A percentile compares a stretch with the other conserved stretches of the same genome.
phyloP scores from a whole-genome alignment of 2,329 filamentous ascomycete genomes.

The Cordyceps sp. region DNA sequence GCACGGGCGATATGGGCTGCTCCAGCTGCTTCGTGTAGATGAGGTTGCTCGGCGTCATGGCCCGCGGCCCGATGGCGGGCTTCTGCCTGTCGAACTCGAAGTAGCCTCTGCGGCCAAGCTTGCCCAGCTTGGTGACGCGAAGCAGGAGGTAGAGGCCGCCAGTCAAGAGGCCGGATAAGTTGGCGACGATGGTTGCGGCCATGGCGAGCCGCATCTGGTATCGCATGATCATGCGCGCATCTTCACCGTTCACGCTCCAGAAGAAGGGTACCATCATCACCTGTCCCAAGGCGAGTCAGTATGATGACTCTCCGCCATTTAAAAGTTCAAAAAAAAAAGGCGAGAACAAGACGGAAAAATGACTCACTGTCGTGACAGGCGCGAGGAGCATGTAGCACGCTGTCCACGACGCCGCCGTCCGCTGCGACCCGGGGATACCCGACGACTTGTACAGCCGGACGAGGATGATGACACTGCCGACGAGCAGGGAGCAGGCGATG shows the following conservation, averaged over 20 bases:
- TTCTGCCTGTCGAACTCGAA: slow-evolving; percentile 28
- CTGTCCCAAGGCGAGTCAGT: slow-evolving; percentile 22
- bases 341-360: too few species aligned
- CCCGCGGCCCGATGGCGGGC: slow-evolving; percentile 2
- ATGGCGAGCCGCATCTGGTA: slow-evolving; percentile 31
- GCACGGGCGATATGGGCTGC: slow-evolving; percentile 5
- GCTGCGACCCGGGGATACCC: slow-evolving; percentile 39
- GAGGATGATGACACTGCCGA: slow-evolving; percentile 36
- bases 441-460: slow-evolving; percentile 36
- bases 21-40: slow-evolving; percentile 8
- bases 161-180: slow-evolving; percentile 48
- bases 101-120: slow-evolving; percentile 27
- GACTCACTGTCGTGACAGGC: slow-evolving; percentile 40
- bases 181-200: slow-evolving; percentile 48
- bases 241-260: slow-evolving; percentile 32
- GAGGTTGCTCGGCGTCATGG: slow-evolving; percentile 2
- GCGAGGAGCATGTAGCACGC: slow-evolving; percentile 48
- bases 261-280: slow-evolving; percentile 48
- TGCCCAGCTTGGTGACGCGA: slow-evolving; percentile 41
- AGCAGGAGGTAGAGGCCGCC: slow-evolving; percentile 52
- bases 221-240: slow-evolving; percentile 18
- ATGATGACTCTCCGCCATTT: too few species aligned
- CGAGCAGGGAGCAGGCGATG: slow-evolving; percentile 31
- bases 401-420: slow-evolving; percentile 50
- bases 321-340: too few species aligned